Percentiles rank a stretch among this genome's conserved stretches.
Evolutionary conservation across 176 grass and related monocot species (phyloP).

Genomic region (Alloteropsis semialata): DNA sequence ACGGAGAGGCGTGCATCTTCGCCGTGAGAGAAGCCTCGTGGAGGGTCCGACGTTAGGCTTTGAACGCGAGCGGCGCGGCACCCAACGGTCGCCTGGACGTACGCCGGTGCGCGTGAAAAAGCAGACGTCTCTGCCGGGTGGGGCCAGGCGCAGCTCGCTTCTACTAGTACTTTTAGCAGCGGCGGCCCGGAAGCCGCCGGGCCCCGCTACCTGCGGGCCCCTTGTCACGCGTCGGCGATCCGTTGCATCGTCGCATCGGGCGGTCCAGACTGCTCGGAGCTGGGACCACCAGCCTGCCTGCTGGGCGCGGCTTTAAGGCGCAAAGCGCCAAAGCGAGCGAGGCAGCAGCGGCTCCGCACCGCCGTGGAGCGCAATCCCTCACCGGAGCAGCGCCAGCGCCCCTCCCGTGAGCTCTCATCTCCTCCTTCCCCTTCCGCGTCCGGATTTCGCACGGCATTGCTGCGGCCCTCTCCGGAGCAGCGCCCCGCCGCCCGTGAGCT

Average conservation of each 20-base stretch:
- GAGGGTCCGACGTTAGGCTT: neutral
- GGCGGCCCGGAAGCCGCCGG: neutral
- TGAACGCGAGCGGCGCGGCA: conserved; percentile 8
- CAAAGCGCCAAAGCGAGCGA: conserved; percentile 17
- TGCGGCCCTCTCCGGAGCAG: too few species aligned
- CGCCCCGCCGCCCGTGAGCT: too few species aligned
- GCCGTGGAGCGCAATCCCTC: neutral
- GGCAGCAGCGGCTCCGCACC: neutral
- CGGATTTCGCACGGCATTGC: neutral
- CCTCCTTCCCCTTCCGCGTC: too few species aligned
- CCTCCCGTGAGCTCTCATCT: neutral
- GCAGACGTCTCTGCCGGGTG: neutral
- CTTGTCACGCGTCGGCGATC: neutral
- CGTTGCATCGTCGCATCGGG: conserved; percentile 20
- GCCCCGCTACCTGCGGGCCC: neutral
- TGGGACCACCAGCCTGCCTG: neutral
- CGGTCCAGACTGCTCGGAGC: neutral
- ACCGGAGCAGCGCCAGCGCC: neutral
- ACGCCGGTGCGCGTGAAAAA: neutral
- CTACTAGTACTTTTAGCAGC: too few species aligned
- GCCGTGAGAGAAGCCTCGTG: neutral
- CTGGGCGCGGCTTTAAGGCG: conserved; percentile 18
- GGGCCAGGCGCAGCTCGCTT: neutral
- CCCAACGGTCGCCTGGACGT: conserved; percentile 37
- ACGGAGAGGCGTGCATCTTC: neutral